These are phyloP conservation scores for Russula dissimulans DNA, from an alignment of 768 basidiomycete genomes.

Conservation along the genomic window DNA sequence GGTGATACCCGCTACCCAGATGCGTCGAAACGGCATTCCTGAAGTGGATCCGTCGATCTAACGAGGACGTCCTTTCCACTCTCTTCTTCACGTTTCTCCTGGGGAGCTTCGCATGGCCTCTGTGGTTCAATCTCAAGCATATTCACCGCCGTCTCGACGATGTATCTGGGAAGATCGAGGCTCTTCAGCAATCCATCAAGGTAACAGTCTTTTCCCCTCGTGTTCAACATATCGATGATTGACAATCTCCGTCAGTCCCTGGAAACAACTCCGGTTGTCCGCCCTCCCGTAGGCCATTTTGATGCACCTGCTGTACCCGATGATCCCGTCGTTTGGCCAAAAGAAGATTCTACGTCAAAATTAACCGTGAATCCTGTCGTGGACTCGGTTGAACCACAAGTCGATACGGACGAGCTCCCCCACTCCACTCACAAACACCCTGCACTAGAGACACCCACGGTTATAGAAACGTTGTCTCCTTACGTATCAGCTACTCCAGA, in stretches of 20 bases:
- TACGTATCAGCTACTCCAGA: neutral
- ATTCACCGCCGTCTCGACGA: neutral
- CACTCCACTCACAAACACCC: neutral
- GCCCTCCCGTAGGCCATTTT: neutral
- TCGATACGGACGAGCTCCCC: neutral
- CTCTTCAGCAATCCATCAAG: conserved; percentile 1
- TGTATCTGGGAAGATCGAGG: neutral
- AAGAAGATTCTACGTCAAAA: neutral
- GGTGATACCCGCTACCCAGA: neutral
- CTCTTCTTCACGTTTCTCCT: conserved; percentile 1
- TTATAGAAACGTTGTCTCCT: neutral
- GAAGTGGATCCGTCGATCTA: neutral
- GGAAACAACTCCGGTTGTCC: neutral
- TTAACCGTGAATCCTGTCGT: neutral
- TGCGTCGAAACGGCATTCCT: neutral
- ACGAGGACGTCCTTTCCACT: neutral
- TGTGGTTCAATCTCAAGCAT: conserved; percentile 1
- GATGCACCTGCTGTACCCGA: neutral
- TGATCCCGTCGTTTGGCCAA: neutral
- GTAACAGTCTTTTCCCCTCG: neutral
- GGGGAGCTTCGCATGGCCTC: neutral
- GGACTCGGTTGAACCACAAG: neutral
- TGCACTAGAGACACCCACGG: neutral
- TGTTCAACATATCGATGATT: neutral
- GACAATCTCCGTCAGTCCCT: neutral